phyloP scores from a whole-genome alignment of 2,329 filamentous ascomycete species.

The Escovopsis sp. region DNA sequence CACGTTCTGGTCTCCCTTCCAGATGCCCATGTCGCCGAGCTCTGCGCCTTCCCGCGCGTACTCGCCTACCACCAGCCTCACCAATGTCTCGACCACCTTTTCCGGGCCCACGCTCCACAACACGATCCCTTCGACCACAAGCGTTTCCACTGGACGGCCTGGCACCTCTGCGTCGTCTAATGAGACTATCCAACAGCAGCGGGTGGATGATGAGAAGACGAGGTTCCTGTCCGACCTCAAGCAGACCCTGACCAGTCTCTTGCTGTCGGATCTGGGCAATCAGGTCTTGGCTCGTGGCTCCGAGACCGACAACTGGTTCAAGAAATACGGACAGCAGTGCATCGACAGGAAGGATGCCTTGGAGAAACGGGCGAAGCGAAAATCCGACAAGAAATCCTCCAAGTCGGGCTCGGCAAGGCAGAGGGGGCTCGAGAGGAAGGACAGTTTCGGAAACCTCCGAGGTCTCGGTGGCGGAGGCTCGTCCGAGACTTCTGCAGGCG shows the following conservation, averaged over 20 bases:
- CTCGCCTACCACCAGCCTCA: conserved; percentile 47
- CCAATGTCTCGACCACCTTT: conserved; percentile 39
- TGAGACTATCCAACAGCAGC: conserved; percentile 5
- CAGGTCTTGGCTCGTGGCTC: conserved; percentile 78
- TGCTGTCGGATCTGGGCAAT: conserved; percentile 80
- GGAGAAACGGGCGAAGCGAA: conserved; percentile 30
- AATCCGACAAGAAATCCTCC: conserved; percentile 25
- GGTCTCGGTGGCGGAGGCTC: conserved; percentile 17
- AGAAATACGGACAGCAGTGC: conserved; percentile 49
- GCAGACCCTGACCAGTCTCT: conserved; percentile 65
- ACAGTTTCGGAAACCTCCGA: conserved; percentile 52
- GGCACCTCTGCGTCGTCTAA: conserved; percentile 33
- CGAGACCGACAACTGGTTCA: conserved; percentile 85
- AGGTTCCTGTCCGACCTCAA: conserved; percentile 66
- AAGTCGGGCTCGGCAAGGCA: conserved; percentile 31
- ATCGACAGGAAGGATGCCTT: conserved; percentile 46
- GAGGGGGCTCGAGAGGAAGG: conserved; percentile 47
- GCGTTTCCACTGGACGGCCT: conserved; percentile 39
- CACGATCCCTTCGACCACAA: conserved; percentile 29
- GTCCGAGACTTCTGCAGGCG: conserved; percentile 23
- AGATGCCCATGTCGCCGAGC: conserved; percentile 50
- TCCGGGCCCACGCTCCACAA: conserved; percentile 27
- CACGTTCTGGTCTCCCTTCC: conserved; percentile 84
- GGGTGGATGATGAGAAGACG: conserved; percentile 51
- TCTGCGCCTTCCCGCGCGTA: conserved; percentile 43